phyloP scores from a whole-genome alignment of 2,329 filamentous ascomycete genomes.

The Sphaerulina populicola region DNA sequence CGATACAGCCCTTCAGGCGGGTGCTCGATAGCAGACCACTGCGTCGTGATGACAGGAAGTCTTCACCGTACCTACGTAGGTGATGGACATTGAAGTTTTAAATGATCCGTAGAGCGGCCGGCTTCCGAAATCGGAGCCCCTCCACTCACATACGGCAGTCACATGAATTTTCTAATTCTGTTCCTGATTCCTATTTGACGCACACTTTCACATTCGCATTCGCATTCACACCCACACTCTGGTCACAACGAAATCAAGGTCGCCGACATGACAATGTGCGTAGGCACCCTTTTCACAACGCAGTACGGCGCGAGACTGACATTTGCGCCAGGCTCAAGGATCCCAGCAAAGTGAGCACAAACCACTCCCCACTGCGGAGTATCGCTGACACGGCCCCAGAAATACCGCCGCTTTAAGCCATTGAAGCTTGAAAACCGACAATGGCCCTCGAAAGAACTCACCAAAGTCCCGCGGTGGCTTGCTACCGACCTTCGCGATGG shows the following conservation, averaged over 20 bases:
- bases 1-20: background rate
- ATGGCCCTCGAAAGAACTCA: constrained; percentile 77
- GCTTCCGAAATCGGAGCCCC: too few species aligned
- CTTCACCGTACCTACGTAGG: too few species aligned
- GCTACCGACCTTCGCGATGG: constrained; percentile 83
- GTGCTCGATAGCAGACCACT: too few species aligned
- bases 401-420: constrained; percentile 64
- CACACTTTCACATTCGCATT: too few species aligned
- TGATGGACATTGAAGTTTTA: too few species aligned
- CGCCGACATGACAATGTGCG: constrained; percentile 5
- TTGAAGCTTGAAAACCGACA: constrained; percentile 60
- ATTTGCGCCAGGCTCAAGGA: constrained; percentile 46
- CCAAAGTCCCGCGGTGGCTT: constrained; percentile 84
- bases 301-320: background rate
- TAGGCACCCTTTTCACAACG: background rate
- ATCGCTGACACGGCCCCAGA: constrained; percentile 50
- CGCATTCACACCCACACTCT: too few species aligned
- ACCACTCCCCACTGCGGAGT: background rate
- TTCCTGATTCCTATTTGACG: too few species aligned
- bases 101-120: too few species aligned
- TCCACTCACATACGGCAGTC: background rate
- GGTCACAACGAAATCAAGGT: background rate
- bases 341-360: constrained; percentile 6
- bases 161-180: too few species aligned
- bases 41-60: too few species aligned